Evolutionary conservation across 1,284 basidiomycete genomes (phyloP).

Genomic region (Somion occarium): DNA sequence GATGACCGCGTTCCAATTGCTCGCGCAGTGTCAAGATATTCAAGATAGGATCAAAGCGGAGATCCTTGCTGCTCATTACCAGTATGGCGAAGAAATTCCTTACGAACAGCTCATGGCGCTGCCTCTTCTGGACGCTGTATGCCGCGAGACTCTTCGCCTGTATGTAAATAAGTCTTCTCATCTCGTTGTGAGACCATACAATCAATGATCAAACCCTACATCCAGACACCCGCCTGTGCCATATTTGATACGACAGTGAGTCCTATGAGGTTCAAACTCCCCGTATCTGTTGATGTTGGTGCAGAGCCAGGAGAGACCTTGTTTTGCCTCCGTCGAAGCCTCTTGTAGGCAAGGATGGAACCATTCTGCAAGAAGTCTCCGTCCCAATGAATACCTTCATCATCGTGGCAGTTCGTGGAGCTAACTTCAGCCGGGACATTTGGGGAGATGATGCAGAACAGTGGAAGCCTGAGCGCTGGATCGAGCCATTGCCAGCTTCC

Average conservation of each 20-base stretch:
- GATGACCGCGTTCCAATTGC: constrained; percentile 23
- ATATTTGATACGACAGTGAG: background rate
- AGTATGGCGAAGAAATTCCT: constrained; percentile 14
- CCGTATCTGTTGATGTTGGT: background rate
- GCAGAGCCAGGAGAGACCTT: background rate
- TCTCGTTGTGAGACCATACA: background rate
- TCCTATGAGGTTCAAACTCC: background rate
- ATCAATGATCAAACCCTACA: background rate
- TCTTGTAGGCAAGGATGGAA: background rate
- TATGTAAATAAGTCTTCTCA: constrained; percentile 14
- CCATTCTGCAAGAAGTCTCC: background rate
- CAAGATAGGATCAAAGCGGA: constrained; percentile 26
- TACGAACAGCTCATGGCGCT: constrained; percentile 22
- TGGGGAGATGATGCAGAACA: too few species aligned
- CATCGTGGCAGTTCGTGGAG: too few species aligned
- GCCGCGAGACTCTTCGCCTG: constrained; percentile 33
- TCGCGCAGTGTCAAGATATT: constrained; percentile 21
- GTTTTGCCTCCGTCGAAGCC: background rate
- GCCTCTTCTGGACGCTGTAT: constrained; percentile 54
- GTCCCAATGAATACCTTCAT: too few species aligned
- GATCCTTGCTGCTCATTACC: constrained; percentile 18
- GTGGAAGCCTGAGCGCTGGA: too few species aligned
- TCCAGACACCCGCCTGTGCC: background rate
- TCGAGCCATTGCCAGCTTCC: too few species aligned
- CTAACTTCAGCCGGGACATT: too few species aligned